These are phyloP conservation scores for Wickerhamiella occidentalis DNA, from an alignment of 805 yeast species.

Conservation along the genomic window DNA sequence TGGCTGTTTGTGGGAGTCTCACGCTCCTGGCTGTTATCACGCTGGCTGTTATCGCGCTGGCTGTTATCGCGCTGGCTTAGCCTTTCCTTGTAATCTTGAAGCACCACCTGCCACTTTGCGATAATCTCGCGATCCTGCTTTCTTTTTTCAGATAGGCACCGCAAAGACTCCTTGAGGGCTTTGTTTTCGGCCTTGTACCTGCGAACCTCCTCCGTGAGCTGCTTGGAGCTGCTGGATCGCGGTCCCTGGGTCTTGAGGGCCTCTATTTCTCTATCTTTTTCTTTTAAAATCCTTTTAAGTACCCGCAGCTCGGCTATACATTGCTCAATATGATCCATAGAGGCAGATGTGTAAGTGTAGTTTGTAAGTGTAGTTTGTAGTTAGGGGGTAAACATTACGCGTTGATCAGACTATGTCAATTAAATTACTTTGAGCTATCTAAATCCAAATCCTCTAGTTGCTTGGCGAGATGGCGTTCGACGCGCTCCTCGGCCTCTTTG, in stretches of 20 bases:
- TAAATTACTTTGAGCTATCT: neutral
- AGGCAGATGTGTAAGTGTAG: too few relatives aligned
- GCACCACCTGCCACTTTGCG: conserved; percentile 7
- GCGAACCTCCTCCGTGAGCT: neutral
- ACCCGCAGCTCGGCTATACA: neutral
- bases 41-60: too few relatives aligned
- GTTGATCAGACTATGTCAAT: too few relatives aligned
- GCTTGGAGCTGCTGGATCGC: too few relatives aligned
- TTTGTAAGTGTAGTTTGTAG: too few relatives aligned
- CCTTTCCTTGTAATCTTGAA: neutral
- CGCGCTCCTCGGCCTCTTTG: neutral
- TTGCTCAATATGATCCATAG: conserved; percentile 6
- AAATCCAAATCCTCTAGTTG: neutral
- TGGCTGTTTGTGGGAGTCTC: too few relatives aligned
- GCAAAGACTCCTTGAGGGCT: conserved; percentile 9
- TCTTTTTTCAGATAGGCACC: conserved; percentile 2
- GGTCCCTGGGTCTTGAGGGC: neutral
- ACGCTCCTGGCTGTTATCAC: too few relatives aligned
- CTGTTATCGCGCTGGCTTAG: too few relatives aligned
- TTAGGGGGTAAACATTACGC: too few relatives aligned
- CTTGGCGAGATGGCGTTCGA: neutral
- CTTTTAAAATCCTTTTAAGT: neutral
- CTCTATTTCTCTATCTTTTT: neutral
- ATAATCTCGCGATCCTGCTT: conserved; percentile 5
- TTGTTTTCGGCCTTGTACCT: conserved; percentile 9